Percentiles rank a stretch among this genome's conserved stretches.
phyloP scores from a whole-genome alignment of 768 basidiomycete species.

The Leucocoprinus sp. region DNA sequence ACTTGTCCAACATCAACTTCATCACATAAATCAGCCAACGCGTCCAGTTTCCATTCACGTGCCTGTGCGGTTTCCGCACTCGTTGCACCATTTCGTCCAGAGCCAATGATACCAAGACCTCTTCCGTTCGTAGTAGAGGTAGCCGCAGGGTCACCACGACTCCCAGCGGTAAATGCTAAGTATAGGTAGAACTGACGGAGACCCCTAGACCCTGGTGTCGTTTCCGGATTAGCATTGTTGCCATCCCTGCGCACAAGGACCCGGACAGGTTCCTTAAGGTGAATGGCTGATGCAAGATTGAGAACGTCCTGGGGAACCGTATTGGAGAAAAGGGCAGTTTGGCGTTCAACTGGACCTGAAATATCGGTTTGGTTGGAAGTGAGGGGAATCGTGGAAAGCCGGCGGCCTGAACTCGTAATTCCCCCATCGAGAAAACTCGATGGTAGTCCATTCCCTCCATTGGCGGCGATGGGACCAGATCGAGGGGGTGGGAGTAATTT shows the following conservation, averaged over 20 bases:
- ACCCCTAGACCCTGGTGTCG: conserved; percentile 63
- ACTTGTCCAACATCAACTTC: conserved; percentile 77
- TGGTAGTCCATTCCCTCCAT: conserved; percentile 22
- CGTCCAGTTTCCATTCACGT: conserved; percentile 92
- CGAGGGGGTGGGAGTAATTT: conserved; percentile 87
- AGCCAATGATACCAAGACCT: conserved; percentile 87
- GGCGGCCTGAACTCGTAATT: conserved; percentile 34
- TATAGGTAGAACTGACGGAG: conserved; percentile 96
- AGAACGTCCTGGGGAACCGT: conserved; percentile 98
- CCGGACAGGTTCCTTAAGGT: conserved; percentile 91
- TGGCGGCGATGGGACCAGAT: conserved; percentile 51
- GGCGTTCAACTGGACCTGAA: conserved; percentile 53
- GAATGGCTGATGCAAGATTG: conserved; percentile 88
- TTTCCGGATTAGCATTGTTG: conserved; percentile 65
- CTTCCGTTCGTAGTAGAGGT: conserved; percentile 24
- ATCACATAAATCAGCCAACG: conserved; percentile 82
- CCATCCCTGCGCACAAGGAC: conserved; percentile 94
- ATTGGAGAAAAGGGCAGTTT: conserved; percentile 94
- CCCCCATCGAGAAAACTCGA: conserved; percentile 21
- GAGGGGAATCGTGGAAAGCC: conserved; percentile 52
- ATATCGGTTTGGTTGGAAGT: conserved; percentile 35
- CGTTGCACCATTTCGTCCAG: conserved; percentile 73
- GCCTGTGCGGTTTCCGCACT: conserved; percentile 81
- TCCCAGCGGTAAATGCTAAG: conserved; percentile 86
- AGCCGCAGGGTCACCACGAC: conserved; percentile 49